Evolutionary conservation across 306 rosid genomes (phyloP).

Genomic region (Erythrophleum fordii): DNA sequence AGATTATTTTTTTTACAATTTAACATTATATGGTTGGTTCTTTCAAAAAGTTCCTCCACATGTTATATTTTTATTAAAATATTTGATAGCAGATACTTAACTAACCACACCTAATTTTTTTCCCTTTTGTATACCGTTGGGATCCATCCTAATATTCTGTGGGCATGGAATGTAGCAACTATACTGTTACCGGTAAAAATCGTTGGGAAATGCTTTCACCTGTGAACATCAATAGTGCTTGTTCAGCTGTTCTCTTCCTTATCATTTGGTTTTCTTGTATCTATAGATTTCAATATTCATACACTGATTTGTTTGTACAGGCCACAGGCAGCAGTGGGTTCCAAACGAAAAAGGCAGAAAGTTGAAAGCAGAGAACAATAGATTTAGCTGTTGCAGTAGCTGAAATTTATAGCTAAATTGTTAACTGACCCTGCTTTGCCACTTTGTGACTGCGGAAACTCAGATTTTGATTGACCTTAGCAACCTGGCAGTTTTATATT

Average conservation of each 20-base stretch:
- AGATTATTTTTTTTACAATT: background rate
- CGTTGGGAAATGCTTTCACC: background rate
- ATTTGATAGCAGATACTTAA: background rate
- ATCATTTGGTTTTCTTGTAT: background rate
- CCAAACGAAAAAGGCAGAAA: slow-evolving; percentile 24
- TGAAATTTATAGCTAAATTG: background rate
- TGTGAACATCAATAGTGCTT: background rate
- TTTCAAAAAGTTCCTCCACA: background rate
- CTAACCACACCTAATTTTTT: background rate
- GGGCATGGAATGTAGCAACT: background rate
- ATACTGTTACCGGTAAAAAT: background rate
- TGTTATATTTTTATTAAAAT: background rate
- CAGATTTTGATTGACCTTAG: background rate
- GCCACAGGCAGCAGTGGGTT: background rate
- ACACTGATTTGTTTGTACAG: slow-evolving; percentile 30
- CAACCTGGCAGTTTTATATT: background rate
- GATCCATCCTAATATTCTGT: background rate
- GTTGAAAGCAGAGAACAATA: slow-evolving; percentile 6
- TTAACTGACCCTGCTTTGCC: background rate
- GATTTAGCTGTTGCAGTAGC: background rate
- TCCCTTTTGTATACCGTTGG: background rate
- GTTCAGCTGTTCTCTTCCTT: background rate
- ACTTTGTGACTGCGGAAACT: background rate
- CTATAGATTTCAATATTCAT: background rate
- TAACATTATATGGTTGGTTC: background rate